phyloP scores from a whole-genome alignment of 2,329 filamentous ascomycete species.

The Triangularia setosa region DNA sequence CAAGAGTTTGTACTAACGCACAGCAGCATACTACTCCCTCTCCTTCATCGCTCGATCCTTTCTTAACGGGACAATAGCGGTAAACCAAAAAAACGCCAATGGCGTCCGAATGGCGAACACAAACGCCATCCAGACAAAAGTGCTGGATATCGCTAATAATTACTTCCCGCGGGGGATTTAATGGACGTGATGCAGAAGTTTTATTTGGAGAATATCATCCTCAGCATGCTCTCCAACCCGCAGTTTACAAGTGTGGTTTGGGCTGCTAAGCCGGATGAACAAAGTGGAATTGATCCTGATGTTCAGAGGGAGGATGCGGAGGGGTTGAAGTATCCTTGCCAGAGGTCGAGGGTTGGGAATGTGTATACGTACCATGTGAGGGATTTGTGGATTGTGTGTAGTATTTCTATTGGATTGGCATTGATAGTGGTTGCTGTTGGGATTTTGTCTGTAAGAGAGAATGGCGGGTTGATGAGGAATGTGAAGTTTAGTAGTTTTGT shows the following conservation, averaged over 20 bases:
- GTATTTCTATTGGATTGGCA: constrained; percentile 23
- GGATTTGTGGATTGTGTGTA: constrained; percentile 31
- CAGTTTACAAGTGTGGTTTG: constrained; percentile 33
- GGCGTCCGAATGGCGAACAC: constrained; percentile 31
- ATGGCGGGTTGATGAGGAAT: constrained; percentile 33
- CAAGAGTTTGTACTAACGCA: constrained; percentile 31
- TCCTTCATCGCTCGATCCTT: constrained; percentile 32
- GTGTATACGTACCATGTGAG: constrained; percentile 32
- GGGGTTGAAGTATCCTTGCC: constrained; percentile 31
- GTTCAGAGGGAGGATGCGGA: constrained; percentile 3
- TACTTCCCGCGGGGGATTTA: constrained; percentile 26
- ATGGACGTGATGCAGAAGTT: constrained; percentile 29
- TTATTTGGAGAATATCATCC: constrained; percentile 34
- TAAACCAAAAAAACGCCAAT: constrained; percentile 26
- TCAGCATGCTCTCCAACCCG: constrained; percentile 34
- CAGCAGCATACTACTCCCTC: constrained; percentile 35
- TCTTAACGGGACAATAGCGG: constrained; percentile 34
- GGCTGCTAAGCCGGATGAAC: constrained; percentile 30
- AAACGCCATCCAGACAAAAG: constrained; percentile 39
- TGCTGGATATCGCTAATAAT: constrained; percentile 35
- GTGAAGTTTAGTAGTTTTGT: constrained; percentile 40
- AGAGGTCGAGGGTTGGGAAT: constrained; percentile 29
- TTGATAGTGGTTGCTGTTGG: constrained; percentile 31
- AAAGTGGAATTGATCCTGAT: constrained; percentile 23
- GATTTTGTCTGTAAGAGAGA: constrained; percentile 30